Conservation (phyloP, 2,329 filamentous ascomycete genomes). For the Fusarium luffae region DNA sequence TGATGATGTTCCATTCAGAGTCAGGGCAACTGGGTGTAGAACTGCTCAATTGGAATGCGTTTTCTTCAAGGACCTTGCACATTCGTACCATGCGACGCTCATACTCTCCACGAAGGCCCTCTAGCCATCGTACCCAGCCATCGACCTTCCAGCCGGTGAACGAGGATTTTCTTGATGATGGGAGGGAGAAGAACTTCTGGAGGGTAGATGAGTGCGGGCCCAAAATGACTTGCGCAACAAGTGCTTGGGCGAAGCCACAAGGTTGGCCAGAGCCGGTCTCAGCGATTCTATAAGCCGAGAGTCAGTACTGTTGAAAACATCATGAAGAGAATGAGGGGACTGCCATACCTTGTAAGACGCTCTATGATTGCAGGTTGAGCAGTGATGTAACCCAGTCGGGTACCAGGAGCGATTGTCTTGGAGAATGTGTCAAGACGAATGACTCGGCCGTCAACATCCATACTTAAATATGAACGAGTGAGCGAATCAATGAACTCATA, state of each 20-base stretch:
- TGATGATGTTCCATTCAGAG: conserved; percentile 78
- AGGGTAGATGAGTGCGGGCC: conserved; percentile 67
- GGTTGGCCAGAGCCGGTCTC: conserved; percentile 86
- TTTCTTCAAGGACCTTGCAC: conserved; percentile 77
- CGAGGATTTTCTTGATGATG: conserved; percentile 59
- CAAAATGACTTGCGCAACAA: conserved; percentile 81
- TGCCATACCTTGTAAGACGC: conserved; percentile 62
- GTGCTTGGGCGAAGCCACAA: conserved; percentile 87
- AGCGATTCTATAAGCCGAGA: conserved; percentile 65
- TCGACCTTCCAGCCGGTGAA: conserved; percentile 78
- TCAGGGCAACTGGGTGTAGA: conserved; percentile 61
- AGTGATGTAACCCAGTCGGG: conserved; percentile 90
- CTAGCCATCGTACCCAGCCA: conserved; percentile 93
- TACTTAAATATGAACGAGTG: conserved; percentile 80
- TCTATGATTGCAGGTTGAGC: conserved; percentile 83
- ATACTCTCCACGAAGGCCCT: conserved; percentile 84
- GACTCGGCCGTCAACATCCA: conserved; percentile 88
- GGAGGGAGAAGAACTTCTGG: conserved; percentile 56
- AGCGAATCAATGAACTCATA: conserved; percentile 85
- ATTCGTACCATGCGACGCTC: conserved; percentile 86
- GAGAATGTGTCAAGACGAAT: conserved; percentile 93
- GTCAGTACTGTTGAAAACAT: conserved; percentile 7
- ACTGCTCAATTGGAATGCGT: conserved; percentile 72
- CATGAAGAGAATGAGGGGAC: not conserved
- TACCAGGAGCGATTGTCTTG: conserved; percentile 91